Percentiles rank a stretch among this genome's conserved stretches.
Conservation (phyloP, 352 stramenopile genomes). For the Ophiocytium majus region DNA sequence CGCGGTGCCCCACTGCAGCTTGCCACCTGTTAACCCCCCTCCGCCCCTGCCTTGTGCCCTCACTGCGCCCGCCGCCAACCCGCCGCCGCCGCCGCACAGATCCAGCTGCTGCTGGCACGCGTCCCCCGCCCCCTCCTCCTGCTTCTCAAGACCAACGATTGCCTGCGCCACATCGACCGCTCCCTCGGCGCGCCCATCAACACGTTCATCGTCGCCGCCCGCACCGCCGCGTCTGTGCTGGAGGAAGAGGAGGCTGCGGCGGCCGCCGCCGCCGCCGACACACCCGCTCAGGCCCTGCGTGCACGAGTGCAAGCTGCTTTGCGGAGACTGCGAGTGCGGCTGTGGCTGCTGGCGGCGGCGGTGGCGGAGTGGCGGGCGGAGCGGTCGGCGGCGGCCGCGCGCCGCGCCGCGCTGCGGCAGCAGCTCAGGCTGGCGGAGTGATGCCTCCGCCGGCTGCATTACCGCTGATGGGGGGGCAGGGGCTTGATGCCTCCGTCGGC, state of each 20-base stretch:
- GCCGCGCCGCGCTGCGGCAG: background rate
- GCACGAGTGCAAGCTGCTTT: background rate
- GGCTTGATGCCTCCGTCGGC: too few relatives aligned
- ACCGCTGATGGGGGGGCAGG: too few relatives aligned
- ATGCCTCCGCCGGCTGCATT: too few relatives aligned
- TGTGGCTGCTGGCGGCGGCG: background rate
- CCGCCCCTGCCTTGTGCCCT: too few relatives aligned
- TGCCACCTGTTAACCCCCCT: background rate
- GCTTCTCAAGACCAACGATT: conserved; percentile 56
- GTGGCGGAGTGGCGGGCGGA: background rate
- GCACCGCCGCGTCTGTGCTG: conserved; percentile 35
- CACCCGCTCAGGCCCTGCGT: background rate
- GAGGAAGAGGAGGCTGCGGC: conserved; percentile 50
- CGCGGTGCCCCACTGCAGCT: too few relatives aligned
- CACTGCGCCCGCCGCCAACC: background rate
- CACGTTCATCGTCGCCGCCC: conserved; percentile 50
- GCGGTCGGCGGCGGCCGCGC: too few relatives aligned
- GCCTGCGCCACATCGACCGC: conserved; percentile 52
- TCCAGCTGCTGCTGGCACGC: conserved; percentile 30
- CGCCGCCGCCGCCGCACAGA: conserved; percentile 21
- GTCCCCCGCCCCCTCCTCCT: conserved; percentile 43
- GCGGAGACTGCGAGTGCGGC: background rate
- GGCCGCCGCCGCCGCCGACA: background rate
- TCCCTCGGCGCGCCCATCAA: conserved; percentile 49
- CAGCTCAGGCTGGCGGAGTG: background rate